Evolutionary conservation across 345 rosid species (phyloP), one percentile per base, ranked within the genome.

Genomic region (Populus deltoides): DNA sequence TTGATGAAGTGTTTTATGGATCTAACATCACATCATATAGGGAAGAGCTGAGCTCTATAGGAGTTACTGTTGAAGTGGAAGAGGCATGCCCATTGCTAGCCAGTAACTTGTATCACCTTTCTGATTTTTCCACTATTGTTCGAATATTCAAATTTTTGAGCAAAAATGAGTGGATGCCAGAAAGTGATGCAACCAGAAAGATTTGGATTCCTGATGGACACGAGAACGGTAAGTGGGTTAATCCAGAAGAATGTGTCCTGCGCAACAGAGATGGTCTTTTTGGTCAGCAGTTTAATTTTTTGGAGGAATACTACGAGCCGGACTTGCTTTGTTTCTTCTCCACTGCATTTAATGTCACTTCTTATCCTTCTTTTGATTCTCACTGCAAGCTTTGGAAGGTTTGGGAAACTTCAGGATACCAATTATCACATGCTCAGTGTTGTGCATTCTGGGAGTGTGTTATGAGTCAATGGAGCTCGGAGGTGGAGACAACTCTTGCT

Each of bases 371-470:
- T 0, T 22, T 86, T 66, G 87, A 85, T 36, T 90, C 91, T 72
- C 89, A 86, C 80, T 86, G 88, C 75, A 80, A 71, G 29, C 86
- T 93, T 68, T 91, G 98, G 97, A 85, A 87, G 81, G 79, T 17
- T 18, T 91, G 93, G 97, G 97, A 88, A 82, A 69, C 27, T 29
- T 85, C 84, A 6, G 78, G 76, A 47, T 61, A 69, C 4, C 55
- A 25, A 24, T 74, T 91, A 86, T 84, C 91, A 3, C 31, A 76
- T 18, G 79, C 66, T 0, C 88, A 88, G 70, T 93, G 94, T 66
- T 86, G 85, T 81, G 87, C 94, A 70, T 93, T 93, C 75, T 93
- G 98, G 98, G 61, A 77, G 12, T 86, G 73, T 57, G 83, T 82
- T 29, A 1, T 82, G 53, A 68, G 45, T 63, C 74, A 85, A 18